Evolutionary conservation across 2,329 filamentous ascomycete genomes (phyloP).

Genomic region (Achaetomium macrosporum): DNA sequence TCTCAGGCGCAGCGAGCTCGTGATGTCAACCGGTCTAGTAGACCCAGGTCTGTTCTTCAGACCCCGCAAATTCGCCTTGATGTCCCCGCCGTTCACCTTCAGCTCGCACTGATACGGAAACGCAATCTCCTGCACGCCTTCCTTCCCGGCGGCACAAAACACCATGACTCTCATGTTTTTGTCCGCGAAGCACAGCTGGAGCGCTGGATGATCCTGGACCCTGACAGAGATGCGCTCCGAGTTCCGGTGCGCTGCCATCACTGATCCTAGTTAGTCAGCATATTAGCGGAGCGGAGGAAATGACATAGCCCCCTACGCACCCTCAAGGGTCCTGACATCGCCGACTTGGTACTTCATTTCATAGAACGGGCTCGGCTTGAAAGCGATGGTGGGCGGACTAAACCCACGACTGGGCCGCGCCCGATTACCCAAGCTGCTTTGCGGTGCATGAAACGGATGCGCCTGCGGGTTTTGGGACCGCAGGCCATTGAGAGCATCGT

Average conservation of each 20-base stretch:
- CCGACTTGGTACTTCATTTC: constrained; percentile 61
- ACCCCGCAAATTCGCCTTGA: constrained; percentile 89
- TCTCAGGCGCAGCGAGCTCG: constrained; percentile 63
- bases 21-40: constrained; percentile 89
- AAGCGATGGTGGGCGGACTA: constrained; percentile 26
- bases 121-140: constrained; percentile 66
- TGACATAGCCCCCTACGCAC: constrained; percentile 42
- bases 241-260: constrained; percentile 49
- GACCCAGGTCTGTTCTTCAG: constrained; percentile 95
- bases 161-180: constrained; percentile 68
- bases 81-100: constrained; percentile 79
- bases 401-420: constrained; percentile 1
- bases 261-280: constrained; percentile 34
- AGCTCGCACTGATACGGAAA: constrained; percentile 93
- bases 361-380: constrained; percentile 82
- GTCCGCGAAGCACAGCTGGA: constrained; percentile 54
- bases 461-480: constrained; percentile 1
- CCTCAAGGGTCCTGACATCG: constrained; percentile 61
- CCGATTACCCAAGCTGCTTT: not conserved
- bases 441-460: not conserved
- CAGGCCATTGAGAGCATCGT: constrained; percentile 6
- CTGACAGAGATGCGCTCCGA: constrained; percentile 42
- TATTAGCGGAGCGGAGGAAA: not conserved
- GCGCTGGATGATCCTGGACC: constrained; percentile 45
- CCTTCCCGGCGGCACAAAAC: constrained; percentile 67